Evolutionary conservation across 352 stramenopile species (phyloP).

Genomic region (Plasmopara muralis): DNA sequence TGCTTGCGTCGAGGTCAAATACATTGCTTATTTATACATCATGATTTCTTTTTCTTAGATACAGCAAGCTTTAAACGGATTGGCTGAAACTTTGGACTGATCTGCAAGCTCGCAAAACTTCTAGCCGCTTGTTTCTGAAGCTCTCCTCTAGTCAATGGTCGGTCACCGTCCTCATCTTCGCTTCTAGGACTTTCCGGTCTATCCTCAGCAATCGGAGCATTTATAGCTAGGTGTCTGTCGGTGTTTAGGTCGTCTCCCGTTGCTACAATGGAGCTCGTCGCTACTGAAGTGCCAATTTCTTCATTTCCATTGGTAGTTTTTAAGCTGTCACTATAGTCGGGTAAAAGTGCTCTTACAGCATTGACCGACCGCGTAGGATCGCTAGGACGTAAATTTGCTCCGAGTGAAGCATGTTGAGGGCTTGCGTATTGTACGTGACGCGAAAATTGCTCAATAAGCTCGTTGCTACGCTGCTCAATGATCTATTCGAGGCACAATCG

Average conservation of each 20-base stretch:
- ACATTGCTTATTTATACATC: neutral
- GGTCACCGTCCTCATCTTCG: slow-evolving; percentile 61
- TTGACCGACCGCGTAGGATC: slow-evolving; percentile 52
- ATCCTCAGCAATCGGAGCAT: slow-evolving; percentile 42
- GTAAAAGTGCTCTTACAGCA: slow-evolving; percentile 40
- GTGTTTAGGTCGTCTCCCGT: slow-evolving; percentile 7
- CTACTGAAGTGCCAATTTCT: slow-evolving; percentile 7
- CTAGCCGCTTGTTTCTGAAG: slow-evolving; percentile 55
- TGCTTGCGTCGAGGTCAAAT: too few relatives aligned
- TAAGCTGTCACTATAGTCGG: slow-evolving; percentile 23
- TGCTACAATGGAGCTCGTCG: slow-evolving; percentile 6
- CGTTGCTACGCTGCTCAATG: slow-evolving; percentile 75
- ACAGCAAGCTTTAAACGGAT: slow-evolving; percentile 20
- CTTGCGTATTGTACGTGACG: slow-evolving; percentile 63
- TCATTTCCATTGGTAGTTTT: slow-evolving; percentile 6
- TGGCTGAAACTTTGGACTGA: slow-evolving; percentile 37
- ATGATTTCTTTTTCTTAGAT: slow-evolving; percentile 43
- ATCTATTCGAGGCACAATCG: slow-evolving; percentile 29
- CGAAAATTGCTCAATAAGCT: slow-evolving; percentile 75
- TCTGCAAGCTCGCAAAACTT: slow-evolving; percentile 41
- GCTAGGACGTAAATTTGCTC: slow-evolving; percentile 57
- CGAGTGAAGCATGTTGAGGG: slow-evolving; percentile 46
- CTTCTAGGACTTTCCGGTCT: slow-evolving; percentile 32
- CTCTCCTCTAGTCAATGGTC: slow-evolving; percentile 53
- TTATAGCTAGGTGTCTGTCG: slow-evolving; percentile 18